phyloP scores from a whole-genome alignment of 148 eudicot species.

The Pouteria glomerata region DNA sequence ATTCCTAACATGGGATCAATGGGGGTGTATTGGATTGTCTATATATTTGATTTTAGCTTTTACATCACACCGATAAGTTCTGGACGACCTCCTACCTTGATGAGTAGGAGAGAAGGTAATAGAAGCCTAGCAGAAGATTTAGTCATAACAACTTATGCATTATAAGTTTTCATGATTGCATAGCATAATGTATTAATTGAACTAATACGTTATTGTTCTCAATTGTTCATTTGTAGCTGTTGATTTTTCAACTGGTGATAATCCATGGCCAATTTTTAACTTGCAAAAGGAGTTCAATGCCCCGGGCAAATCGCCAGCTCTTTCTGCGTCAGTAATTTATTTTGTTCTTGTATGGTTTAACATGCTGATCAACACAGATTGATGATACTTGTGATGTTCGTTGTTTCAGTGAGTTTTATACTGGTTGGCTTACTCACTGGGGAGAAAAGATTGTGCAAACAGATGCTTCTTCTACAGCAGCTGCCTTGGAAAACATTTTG shows the following conservation, averaged over 20 bases:
- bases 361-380: not conserved
- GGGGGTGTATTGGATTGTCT: too few species aligned
- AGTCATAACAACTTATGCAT: not conserved
- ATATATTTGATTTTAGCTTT: not conserved
- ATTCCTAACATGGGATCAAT: too few species aligned
- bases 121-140: not conserved
- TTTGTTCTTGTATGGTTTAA: conserved; percentile 1
- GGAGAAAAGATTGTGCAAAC: conserved; percentile 78
- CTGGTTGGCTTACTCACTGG: conserved; percentile 99
- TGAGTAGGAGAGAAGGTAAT: not conserved
- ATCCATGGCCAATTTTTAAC: conserved; percentile 86
- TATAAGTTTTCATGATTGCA: not conserved
- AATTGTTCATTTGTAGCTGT: conserved; percentile 48
- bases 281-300: conserved; percentile 93
- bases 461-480: conserved; percentile 66
- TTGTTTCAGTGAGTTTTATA: conserved; percentile 73
- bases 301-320: conserved; percentile 94
- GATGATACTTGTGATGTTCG: conserved; percentile 21
- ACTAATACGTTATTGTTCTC: not conserved
- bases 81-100: not conserved
- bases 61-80: not conserved
- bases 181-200: conserved; percentile 2
- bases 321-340: conserved; percentile 65
- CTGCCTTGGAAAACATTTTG: conserved; percentile 65
- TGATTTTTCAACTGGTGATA: conserved; percentile 84